Evolutionary conservation across 2,329 filamentous ascomycete species (phyloP), one percentile per base, ranked within the genome.

Genomic region (Pseudogymnoascus sp.): DNA sequence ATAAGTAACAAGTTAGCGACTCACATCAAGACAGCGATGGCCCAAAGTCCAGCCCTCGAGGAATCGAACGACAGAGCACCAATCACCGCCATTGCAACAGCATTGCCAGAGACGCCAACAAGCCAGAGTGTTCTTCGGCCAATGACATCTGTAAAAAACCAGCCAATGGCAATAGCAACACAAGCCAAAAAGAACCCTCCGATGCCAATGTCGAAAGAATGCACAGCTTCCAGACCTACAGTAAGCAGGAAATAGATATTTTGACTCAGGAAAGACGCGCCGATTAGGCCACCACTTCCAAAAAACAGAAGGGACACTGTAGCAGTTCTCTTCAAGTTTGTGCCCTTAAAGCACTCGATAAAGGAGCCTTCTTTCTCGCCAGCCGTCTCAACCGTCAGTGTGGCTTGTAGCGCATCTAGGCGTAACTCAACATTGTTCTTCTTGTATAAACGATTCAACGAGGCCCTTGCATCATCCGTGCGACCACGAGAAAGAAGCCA

Each of bases 221-320:
- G 64, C 28, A 65, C 65, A 5, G 67, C 46, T 40, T 60, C 61
- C 4, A 68, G 62, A 18, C 67, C 67, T 11, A 65, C 67, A 14
- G 66, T 64, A 49, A 67, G 64, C 12, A 67, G 61, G 61, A 68
- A 68, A 63, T 68, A 68, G 31, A 67, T 68, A n/a, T 63, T 38
- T 59, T 68, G 67, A 3, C 66, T 62, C 9, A 67, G 62, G 46
- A 69, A 66, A 4, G 63, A 64, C 31, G 64, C 66, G 8, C 66
- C 66, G 6, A 63, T 62, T 9, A 65, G 46, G 38, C 64, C 64
- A 2, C 71, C 66, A 14, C 42, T 46, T 3, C 75, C 67, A 3
- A 71, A 66, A 62, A 73, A 73, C 0, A 74, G 68, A 49, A 74
- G 73, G 63, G 74, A 69, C 16, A 75, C 72, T 49, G 76, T 76